A percentile compares a stretch with the other conserved stretches of the same genome.
phyloP scores from a whole-genome alignment of 495 filamentous ascomycete species.

The Aspergillus incahuasiensis region DNA sequence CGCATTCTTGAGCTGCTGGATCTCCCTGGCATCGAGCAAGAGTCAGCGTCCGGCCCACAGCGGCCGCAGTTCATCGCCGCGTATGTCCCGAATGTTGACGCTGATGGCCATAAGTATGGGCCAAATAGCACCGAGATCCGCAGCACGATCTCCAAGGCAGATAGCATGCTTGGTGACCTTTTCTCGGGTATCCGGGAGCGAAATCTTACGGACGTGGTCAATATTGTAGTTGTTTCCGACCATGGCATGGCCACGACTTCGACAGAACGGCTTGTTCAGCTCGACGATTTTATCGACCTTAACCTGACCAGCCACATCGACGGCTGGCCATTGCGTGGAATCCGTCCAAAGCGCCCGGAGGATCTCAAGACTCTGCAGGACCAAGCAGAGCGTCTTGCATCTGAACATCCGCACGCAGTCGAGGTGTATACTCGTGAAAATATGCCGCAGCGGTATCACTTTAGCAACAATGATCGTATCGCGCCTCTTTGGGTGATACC shows the following conservation, averaged over 20 bases:
- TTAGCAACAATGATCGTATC: slow-evolving; percentile 77
- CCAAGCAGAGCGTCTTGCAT: slow-evolving; percentile 38
- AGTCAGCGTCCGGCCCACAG: slow-evolving; percentile 21
- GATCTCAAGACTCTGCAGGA: slow-evolving; percentile 45
- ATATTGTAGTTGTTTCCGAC: slow-evolving; percentile 96
- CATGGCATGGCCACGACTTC: slow-evolving; percentile 97
- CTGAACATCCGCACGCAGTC: slow-evolving; percentile 57
- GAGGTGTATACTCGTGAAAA: slow-evolving; percentile 80
- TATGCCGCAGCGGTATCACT: slow-evolving; percentile 90
- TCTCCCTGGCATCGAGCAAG: slow-evolving; percentile 61
- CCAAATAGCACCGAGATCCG: slow-evolving; percentile 91
- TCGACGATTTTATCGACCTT: slow-evolving; percentile 85
- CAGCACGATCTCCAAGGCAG: slow-evolving; percentile 66
- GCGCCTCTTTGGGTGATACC: slow-evolving; percentile 91
- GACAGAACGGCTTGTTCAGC: slow-evolving; percentile 73
- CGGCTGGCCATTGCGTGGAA: slow-evolving; percentile 89
- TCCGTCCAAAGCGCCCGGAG: slow-evolving; percentile 65
- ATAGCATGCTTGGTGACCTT: slow-evolving; percentile 70
- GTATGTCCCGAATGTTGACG: slow-evolving; percentile 89
- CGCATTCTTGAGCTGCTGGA: slow-evolving; percentile 78
- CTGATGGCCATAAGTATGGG: slow-evolving; percentile 79
- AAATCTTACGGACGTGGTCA: slow-evolving; percentile 84
- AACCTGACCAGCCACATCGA: slow-evolving; percentile 75
- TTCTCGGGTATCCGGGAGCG: slow-evolving; percentile 73
- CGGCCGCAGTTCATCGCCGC: slow-evolving; percentile 89